Conservation (phyloP, 2,329 filamentous ascomycete species). For the Parastagonospora avenae region DNA sequence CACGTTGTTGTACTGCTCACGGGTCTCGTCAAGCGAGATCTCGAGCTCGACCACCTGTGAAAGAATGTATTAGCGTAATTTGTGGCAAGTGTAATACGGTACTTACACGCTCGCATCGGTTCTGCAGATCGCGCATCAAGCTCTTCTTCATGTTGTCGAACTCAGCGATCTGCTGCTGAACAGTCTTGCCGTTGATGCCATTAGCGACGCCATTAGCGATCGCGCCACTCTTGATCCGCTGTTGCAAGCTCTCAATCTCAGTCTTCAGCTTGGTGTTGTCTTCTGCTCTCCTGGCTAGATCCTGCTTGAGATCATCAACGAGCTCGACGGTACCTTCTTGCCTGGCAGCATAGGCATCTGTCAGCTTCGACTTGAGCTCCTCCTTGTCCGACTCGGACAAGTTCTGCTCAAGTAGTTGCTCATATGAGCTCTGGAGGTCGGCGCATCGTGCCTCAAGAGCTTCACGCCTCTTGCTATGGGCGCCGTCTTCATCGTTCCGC, state of each 20-base stretch:
- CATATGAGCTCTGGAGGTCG: conserved; percentile 79
- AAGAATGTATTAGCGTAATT: conserved; percentile 25
- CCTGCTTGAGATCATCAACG: conserved; percentile 75
- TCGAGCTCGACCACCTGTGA: conserved; percentile 83
- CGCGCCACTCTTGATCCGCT: conserved; percentile 68
- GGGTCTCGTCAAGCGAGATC: conserved; percentile 94
- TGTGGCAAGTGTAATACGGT: conserved; percentile 7
- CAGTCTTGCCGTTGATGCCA: conserved; percentile 78
- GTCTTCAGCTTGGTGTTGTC: conserved; percentile 83
- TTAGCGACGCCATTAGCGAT: conserved; percentile 64
- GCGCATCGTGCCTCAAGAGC: conserved; percentile 79
- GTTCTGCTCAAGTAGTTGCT: conserved; percentile 79
- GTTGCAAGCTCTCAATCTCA: conserved; percentile 79
- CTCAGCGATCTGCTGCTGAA: conserved; percentile 97
- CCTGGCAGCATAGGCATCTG: conserved; percentile 76
- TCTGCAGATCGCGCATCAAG: conserved; percentile 97
- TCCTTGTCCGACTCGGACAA: conserved; percentile 78
- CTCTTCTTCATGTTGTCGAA: conserved; percentile 99
- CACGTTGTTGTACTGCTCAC: conserved; percentile 99
- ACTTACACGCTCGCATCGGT: conserved; percentile 86
- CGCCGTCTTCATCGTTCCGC: conserved; percentile 66
- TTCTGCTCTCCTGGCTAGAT: conserved; percentile 75
- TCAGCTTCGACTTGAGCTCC: conserved; percentile 80
- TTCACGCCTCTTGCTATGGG: conserved; percentile 66
- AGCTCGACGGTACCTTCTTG: conserved; percentile 75